phyloP scores from a whole-genome alignment of 208 protist species.

The Crithidia thermophila region DNA sequence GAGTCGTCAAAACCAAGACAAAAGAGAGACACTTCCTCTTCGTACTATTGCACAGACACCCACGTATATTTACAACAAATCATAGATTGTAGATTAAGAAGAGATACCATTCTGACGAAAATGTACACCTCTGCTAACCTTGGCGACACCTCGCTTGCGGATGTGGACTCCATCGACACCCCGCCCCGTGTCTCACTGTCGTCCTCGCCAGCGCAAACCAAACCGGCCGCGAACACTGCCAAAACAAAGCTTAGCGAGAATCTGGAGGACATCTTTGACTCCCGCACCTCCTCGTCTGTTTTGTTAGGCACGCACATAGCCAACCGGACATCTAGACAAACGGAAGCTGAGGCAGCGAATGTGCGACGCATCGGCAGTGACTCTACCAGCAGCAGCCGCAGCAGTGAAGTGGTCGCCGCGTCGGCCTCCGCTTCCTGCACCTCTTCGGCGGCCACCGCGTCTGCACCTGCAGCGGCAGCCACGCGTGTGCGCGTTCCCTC shows the following conservation, averaged over 20 bases:
- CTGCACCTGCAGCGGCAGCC: background rate
- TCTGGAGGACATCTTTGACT: slow-evolving; percentile 30
- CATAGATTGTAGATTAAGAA: background rate
- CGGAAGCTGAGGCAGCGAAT: no score
- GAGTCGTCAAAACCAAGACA: no score
- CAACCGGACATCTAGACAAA: no score
- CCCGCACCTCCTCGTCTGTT: background rate
- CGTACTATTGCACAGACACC: no score
- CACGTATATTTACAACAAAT: background rate
- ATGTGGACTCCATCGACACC: slow-evolving; percentile 30
- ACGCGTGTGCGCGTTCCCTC: slow-evolving; percentile 23
- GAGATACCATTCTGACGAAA: no score
- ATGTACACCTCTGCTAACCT: slow-evolving; percentile 9
- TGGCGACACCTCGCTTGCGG: slow-evolving; percentile 18
- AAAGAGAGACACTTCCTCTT: no score
- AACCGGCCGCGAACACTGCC: background rate
- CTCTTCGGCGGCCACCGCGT: background rate
- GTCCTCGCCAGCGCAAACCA: background rate
- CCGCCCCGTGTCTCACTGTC: slow-evolving; percentile 10
- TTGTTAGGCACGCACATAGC: no score
- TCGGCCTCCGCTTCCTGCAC: slow-evolving; percentile 5
- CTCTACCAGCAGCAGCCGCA: no score
- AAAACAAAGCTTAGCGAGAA: background rate
- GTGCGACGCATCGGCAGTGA: no score
- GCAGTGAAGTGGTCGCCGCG: no score